Base-by-base conservation (phyloP, 352 stramenopile genomes). In the Pythium rishiriense region DNA sequence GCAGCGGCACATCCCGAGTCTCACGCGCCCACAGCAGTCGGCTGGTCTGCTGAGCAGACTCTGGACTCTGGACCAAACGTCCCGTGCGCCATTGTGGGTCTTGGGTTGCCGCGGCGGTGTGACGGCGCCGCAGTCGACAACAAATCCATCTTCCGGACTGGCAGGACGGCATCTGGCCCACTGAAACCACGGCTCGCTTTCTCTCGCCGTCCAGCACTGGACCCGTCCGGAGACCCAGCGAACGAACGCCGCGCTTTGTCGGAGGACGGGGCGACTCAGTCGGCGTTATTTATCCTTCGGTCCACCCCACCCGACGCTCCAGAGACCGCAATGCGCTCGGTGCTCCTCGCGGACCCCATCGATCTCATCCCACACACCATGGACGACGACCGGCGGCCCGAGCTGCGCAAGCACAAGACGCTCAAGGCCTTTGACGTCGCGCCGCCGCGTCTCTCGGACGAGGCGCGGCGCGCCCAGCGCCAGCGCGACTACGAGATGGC, bases 401-500 rank as follows among this genome's bases (percentile, higher is more conserved):
- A 69, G 55, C 62, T 69, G 28, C 62, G 54, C 14, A 69, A 69
- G 37, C 47, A 64, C 62, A 64, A 64, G 48, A 69, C 62, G 39
- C 63, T 69, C 54, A 69, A 69, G 47, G 58, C 62, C n/a, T 64
- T 69, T 29, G 62, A 69, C 49, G 24, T 64, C 15, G 4, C n/a
- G 45, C 26, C 28, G 28, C n/a, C n/a, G n/a, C n/a, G n/a, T n/a
- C n/a, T n/a, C n/a, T n/a, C n/a, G n/a, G 45, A 25, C 25, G 26
- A 37, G 17, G 26, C 47, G 17, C 37, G 24, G 26, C 47, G 47
- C 47, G 25, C 39, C 35, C 41, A 58, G 29, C 35, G 62, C 9
- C 50, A 75, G 56, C 73, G 75, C 48, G 69, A 76, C 66, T 83
- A 82, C 45, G 76, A 86, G 25, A 79, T 78, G 48, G 60, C 74